phyloP scores from a whole-genome alignment of 2,329 filamentous ascomycete genomes.

The Cordyceps farinosa region DNA sequence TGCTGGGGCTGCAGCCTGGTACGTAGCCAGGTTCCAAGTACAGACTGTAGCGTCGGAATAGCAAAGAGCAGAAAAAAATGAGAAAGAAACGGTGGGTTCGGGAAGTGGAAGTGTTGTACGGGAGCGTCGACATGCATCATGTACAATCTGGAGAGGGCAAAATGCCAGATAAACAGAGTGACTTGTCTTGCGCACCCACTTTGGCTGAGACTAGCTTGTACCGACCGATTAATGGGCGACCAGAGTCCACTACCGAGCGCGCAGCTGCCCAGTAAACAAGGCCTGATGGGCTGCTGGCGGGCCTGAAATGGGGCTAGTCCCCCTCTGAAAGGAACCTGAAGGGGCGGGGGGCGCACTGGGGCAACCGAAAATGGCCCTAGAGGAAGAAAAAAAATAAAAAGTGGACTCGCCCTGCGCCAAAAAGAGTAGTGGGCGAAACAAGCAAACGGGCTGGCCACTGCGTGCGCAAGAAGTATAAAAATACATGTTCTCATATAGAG shows the following conservation, averaged over 20 bases:
- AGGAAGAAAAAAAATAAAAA: conserved; percentile 7
- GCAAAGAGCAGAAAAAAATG: neutral
- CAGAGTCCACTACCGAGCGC: neutral
- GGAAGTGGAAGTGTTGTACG: neutral
- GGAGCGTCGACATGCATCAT: neutral
- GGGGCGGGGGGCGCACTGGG: neutral
- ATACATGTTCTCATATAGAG: conserved; percentile 21
- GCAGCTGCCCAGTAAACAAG: neutral
- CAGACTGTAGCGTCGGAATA: neutral
- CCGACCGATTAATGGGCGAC: neutral
- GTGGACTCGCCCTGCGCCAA: conserved; percentile 8
- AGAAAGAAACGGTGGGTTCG: neutral
- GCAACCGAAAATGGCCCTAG: conserved; percentile 9
- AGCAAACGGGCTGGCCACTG: conserved; percentile 17
- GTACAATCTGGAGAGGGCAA: neutral
- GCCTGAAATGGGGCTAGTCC: neutral
- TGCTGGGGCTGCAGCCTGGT: neutral
- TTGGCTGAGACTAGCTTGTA: neutral
- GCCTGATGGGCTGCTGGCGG: neutral
- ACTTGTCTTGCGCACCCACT: neutral
- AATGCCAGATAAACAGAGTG: neutral
- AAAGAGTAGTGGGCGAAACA: conserved; percentile 14
- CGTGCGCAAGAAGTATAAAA: conserved; percentile 21
- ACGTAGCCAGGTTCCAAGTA: neutral
- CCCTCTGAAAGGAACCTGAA: neutral